Percentiles rank a stretch among this genome's conserved stretches.
Conservation (phyloP, 2,329 filamentous ascomycete species). For the Cadophora malorum region DNA sequence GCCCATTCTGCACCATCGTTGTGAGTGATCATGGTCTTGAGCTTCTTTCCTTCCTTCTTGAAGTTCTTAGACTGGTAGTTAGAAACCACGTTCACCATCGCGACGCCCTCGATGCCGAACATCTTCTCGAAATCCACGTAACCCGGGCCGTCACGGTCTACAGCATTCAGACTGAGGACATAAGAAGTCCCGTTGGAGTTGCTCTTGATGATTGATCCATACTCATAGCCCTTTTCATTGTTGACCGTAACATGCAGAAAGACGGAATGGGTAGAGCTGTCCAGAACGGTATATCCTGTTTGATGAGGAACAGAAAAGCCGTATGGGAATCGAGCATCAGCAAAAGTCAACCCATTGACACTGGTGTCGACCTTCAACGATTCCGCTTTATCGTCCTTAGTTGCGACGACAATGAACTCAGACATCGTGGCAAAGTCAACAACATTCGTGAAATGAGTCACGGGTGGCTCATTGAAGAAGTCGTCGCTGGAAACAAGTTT, state of each 20-base stretch:
- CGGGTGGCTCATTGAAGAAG: conserved; percentile 72
- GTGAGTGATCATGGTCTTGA: conserved; percentile 92
- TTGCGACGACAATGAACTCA: conserved; percentile 92
- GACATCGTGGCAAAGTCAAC: conserved; percentile 92
- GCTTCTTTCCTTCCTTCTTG: conserved; percentile 72
- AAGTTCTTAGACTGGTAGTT: conserved; percentile 66
- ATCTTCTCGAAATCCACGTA: conserved; percentile 98
- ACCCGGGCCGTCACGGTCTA: conserved; percentile 78
- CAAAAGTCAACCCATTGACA: conserved; percentile 83
- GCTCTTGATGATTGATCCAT: conserved; percentile 92
- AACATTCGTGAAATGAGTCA: conserved; percentile 71
- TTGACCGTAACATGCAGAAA: conserved; percentile 92
- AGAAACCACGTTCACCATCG: conserved; percentile 82
- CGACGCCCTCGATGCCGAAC: conserved; percentile 87
- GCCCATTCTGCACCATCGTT: conserved; percentile 94
- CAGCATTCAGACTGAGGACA: conserved; percentile 78
- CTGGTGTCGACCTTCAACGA: conserved; percentile 81
- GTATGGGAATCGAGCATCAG: conserved; percentile 82
- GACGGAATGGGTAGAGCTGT: conserved; percentile 92
- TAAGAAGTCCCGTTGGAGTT: conserved; percentile 98
- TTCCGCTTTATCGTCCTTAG: conserved; percentile 66
- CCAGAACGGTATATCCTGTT: conserved; percentile 88
- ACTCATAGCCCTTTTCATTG: conserved; percentile 66
- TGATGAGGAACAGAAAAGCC: conserved; percentile 82
- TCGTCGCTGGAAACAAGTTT: conserved; percentile 80